Conservation (phyloP, 2,329 filamentous ascomycete genomes). For the Madurella fahalii region DNA sequence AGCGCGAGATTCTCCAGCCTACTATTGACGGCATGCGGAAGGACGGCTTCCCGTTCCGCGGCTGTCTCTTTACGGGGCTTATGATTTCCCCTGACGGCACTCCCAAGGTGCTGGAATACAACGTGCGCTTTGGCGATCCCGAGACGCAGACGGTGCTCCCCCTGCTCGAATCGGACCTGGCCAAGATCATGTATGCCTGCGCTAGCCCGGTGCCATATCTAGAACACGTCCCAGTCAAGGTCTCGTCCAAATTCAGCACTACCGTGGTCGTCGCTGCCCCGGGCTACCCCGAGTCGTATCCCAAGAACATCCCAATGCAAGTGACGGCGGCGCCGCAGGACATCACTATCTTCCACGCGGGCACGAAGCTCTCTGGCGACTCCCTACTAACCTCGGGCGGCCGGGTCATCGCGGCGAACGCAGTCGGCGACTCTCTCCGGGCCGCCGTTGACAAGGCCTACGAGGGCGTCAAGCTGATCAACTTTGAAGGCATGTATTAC, state of each 20-base stretch:
- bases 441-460: conserved; percentile 88
- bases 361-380: conserved; percentile 63
- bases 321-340: conserved; percentile 44
- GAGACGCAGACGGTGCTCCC: conserved; percentile 85
- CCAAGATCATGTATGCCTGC: conserved; percentile 83
- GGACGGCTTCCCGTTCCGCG: conserved; percentile 70
- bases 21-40: conserved; percentile 84
- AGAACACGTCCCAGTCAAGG: conserved; percentile 62
- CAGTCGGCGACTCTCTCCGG: conserved; percentile 66
- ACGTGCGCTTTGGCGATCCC: conserved; percentile 87
- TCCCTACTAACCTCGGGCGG: conserved; percentile 76
- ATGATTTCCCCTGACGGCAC: conserved; percentile 78
- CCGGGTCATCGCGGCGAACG: conserved; percentile 89
- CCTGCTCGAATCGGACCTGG: conserved; percentile 80
- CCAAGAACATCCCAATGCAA: conserved; percentile 65
- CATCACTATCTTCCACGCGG: conserved; percentile 86
- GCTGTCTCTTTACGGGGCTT: conserved; percentile 81
- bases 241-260: conserved; percentile 69
- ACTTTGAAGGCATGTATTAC: conserved; percentile 87
- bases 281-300: conserved; percentile 83
- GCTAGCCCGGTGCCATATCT: conserved; percentile 62
- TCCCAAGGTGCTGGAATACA: conserved; percentile 85
- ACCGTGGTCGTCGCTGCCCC: conserved; percentile 93
- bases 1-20: conserved; percentile 79
- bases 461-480: conserved; percentile 70